Evolutionary conservation across 257 asterid species (phyloP), one percentile per base, ranked within the genome.

Genomic region (Lycium barbarum): DNA sequence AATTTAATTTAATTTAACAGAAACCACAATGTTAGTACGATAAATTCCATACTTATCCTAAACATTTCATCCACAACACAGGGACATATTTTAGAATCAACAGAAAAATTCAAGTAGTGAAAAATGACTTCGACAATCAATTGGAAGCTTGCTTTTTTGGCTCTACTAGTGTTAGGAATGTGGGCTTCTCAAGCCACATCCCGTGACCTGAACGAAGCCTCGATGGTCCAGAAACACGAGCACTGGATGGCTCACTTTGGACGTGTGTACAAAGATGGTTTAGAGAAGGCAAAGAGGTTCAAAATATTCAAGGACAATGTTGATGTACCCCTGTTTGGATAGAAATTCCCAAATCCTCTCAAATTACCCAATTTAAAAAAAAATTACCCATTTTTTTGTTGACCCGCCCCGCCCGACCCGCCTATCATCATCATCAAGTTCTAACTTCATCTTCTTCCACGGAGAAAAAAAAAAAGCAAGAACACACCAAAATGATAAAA

Each of bases 201-300:
- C 0, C 90, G 91, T 15, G 83, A 88, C 17, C 17, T 83, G n/a
- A 86, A 83, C 2, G 91, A 86, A 74, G 86, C 84, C 10, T 79
- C 88, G 0, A 83, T 89, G 84, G 74, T 68, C 0, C 86, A 87
- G 74, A 87, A 53, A 62, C 89, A 90, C 72, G 90, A 90, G 65
- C 20, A 51, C 2, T 92, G 92, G 92, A 89, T 89, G 89, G 65
- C 82, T 12, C 84, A 47, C 36, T 63, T 85, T 58, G 91, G 89
- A 5, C 91, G 92, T 13, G 86, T 82, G 0, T 92, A 92, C 83
- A 88, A 65, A 84, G 91, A 87, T n/a, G 86, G 74, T 0, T 66
- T 73, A 0, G 92, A 92, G 84, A 91, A 90, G 88, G 84, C 84
- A 4, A 45, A 13, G 61, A 84, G 92, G 73, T 90, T 84, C 84